Evolutionary conservation across 768 basidiomycete species (phyloP), one percentile per base, ranked within the genome.

Genomic region (Naganishia randhawae): DNA sequence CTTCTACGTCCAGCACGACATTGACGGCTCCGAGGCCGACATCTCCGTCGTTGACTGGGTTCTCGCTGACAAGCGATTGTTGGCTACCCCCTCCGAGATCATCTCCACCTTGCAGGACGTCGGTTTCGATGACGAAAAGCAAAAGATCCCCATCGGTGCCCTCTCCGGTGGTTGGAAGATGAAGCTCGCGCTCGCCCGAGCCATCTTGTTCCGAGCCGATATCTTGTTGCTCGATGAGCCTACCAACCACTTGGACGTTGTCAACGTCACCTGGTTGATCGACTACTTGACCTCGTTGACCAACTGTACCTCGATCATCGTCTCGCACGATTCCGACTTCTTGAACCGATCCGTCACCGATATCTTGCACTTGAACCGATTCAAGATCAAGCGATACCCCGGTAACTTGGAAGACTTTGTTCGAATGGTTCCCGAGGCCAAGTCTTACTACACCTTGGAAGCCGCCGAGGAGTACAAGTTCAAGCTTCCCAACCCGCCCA

Each of bases 151-250:
- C 45, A 96, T 96, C 72, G 91, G 93, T 72, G 87, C 87, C 68
- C 84, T 97, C 45, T 97, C 94, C 50, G 94, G 94, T 86, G 94
- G 94, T 84, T 96, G 94, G 94, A 97, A 97, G 86, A 97, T 97
- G 94, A 97, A 96, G 86, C 88, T 97, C 71, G 94, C 94, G 45
- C 87, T 97, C 70, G 94, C 94, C 68, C 87, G 94, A 71, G 94
- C 94, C 57, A 95, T 97, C 87, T 85, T 97, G 51, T 97, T 97
- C 89, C 91, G 89, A 84, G 94, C 94, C 71, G 94, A 97, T 77
- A 97, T 97, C 77, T 87, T 97, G 61, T 83, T 96, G 31, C 90
- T 95, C 72, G 93, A 96, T 81, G 93, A 96, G 84, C 93, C 93
- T 51, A 96, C 93, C 83, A 82, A 82, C 74, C 81, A 82, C 73